Evolutionary conservation across 129 eudicot genomes (phyloP).

Genomic region (Solidago caesia): DNA sequence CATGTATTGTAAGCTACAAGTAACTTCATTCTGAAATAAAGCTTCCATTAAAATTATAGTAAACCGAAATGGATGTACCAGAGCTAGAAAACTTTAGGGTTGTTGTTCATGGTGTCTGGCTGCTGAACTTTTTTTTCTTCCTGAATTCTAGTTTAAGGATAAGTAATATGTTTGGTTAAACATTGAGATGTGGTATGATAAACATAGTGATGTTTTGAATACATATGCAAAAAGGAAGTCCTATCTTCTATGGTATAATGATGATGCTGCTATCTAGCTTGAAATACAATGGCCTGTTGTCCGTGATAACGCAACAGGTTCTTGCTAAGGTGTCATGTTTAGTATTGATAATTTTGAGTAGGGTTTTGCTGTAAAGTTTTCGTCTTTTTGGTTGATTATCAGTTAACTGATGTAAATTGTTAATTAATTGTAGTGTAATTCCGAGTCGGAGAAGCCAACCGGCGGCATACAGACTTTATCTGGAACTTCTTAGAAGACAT

Average conservation of each 20-base stretch:
- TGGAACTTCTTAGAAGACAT: conserved; percentile 85
- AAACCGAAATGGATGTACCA: conserved; percentile 7
- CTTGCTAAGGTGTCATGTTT: conserved; percentile 8
- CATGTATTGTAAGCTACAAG: conserved; percentile 5
- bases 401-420: background rate
- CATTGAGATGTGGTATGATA: conserved; percentile 1
- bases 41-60: background rate
- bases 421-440: conserved; percentile 51
- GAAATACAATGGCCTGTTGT: background rate
- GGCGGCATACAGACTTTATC: conserved; percentile 81
- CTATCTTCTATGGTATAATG: background rate
- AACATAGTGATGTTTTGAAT: background rate
- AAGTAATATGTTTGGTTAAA: conserved; percentile 13
- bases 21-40: conserved; percentile 1
- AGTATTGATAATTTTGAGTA: background rate
- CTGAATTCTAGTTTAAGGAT: background rate
- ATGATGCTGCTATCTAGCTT: too few species aligned
- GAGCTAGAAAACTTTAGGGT: conserved; percentile 11
- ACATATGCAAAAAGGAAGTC: background rate
- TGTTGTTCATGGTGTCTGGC: background rate
- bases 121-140: conserved; percentile 10
- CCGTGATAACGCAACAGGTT: conserved; percentile 9
- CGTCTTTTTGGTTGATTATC: background rate
- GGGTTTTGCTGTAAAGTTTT: background rate
- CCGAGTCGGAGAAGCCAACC: conserved; percentile 75